Percentiles rank a stretch among this genome's conserved stretches.
These are phyloP conservation scores for Aristolochia californica DNA, from an alignment of 164 flowering plant genomes.

Conservation along the genomic window DNA sequence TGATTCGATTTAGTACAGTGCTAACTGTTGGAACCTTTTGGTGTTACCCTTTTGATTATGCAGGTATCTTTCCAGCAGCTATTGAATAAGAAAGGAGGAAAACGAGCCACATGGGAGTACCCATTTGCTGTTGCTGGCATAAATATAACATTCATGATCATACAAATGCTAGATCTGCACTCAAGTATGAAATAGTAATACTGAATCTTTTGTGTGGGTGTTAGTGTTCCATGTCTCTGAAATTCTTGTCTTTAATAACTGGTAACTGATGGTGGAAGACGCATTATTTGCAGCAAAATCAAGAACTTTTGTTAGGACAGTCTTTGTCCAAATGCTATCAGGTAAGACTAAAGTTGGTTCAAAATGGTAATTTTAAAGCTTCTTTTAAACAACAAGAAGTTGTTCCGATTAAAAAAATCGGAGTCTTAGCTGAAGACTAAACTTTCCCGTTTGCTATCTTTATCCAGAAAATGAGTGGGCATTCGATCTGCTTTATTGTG, in stretches of 20 bases:
- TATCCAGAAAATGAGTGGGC: constrained; percentile 79
- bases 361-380: neutral
- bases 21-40: no score
- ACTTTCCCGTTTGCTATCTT: neutral
- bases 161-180: constrained; percentile 87
- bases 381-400: no score
- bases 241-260: neutral
- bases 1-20: no score
- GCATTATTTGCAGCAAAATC: constrained; percentile 50
- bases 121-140: constrained; percentile 96
- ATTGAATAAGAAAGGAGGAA: constrained; percentile 64
- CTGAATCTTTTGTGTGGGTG: neutral
- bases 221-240: no score
- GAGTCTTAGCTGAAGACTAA: neutral
- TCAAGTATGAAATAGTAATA: constrained; percentile 25
- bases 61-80: constrained; percentile 73
- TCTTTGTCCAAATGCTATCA: constrained; percentile 68
- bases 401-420: neutral
- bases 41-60: neutral
- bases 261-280: neutral
- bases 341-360: constrained; percentile 26
- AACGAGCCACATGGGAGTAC: constrained; percentile 80
- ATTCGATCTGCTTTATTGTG: constrained; percentile 82
- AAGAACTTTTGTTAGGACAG: constrained; percentile 51
- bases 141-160: constrained; percentile 87